These are phyloP conservation scores for Phymatotrichopsis omnivora DNA, from an alignment of 2,329 filamentous ascomycete species.

Conservation along the genomic window DNA sequence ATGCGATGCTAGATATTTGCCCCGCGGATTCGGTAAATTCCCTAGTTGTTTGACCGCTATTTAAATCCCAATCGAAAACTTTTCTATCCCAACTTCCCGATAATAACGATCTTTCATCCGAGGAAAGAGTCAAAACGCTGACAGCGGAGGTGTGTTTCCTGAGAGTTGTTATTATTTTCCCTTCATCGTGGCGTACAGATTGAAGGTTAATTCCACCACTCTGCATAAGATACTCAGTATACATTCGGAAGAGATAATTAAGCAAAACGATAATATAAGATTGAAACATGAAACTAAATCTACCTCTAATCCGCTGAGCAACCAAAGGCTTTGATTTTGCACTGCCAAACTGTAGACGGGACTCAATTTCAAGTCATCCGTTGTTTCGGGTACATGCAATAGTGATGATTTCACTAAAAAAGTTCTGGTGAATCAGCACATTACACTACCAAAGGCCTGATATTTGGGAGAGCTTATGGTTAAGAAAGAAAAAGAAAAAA, in stretches of 20 bases:
- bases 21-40: slow-evolving; percentile 66
- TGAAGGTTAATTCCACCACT: slow-evolving; percentile 89
- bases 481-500: slow-evolving; percentile 28
- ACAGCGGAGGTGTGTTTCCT: slow-evolving; percentile 84
- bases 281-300: too few species aligned
- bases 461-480: too few species aligned
- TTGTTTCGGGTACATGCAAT: slow-evolving; percentile 29
- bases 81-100: slow-evolving; percentile 97
- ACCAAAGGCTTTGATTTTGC: slow-evolving; percentile 81
- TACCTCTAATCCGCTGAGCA: slow-evolving; percentile 72
- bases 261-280: too few species aligned
- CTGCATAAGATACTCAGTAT: slow-evolving; percentile 8
- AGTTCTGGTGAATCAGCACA: too few species aligned
- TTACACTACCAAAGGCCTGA: too few species aligned
- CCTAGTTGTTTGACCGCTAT: slow-evolving; percentile 67
- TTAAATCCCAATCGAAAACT: slow-evolving; percentile 88
- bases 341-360: slow-evolving; percentile 91
- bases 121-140: slow-evolving; percentile 68
- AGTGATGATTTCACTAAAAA: slow-evolving; percentile 18
- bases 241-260: background rate
- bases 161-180: slow-evolving; percentile 72
- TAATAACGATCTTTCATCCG: slow-evolving; percentile 76
- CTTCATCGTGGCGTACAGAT: slow-evolving; percentile 87
- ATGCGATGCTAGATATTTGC: slow-evolving; percentile 82
- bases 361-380: slow-evolving; percentile 47